phyloP scores from a whole-genome alignment of 345 rosid species.

The Camelina neglecta region DNA sequence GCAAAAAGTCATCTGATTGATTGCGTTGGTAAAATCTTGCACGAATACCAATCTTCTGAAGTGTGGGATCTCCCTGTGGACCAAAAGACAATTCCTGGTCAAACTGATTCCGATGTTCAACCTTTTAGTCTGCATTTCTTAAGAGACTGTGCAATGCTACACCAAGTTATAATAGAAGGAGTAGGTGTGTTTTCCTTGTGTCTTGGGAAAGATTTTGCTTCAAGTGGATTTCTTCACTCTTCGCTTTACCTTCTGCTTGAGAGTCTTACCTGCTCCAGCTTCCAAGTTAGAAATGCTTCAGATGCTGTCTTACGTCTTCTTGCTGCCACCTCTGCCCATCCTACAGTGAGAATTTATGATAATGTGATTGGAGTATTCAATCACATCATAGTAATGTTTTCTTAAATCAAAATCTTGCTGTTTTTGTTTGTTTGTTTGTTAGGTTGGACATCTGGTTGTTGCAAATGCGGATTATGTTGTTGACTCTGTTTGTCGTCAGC shows the following conservation, averaged over 20 bases:
- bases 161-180: constrained; percentile 78
- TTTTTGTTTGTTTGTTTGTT: constrained; percentile 36
- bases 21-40: constrained; percentile 81
- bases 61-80: constrained; percentile 86
- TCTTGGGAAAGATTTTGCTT: constrained; percentile 73
- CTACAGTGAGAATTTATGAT: constrained; percentile 57
- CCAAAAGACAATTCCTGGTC: constrained; percentile 45
- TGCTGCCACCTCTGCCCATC: constrained; percentile 61
- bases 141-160: constrained; percentile 75
- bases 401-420: constrained; percentile 14
- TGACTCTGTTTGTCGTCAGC: constrained; percentile 88
- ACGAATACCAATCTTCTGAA: constrained; percentile 85
- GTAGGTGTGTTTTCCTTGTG: constrained; percentile 77
- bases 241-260: constrained; percentile 89
- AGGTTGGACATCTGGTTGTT: constrained; percentile 91
- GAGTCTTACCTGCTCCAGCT: constrained; percentile 71
- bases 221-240: constrained; percentile 89
- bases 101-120: constrained; percentile 52
- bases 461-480: constrained; percentile 89
- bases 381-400: constrained; percentile 5
- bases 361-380: constrained; percentile 15
- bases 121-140: constrained; percentile 62
- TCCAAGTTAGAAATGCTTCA: constrained; percentile 76
- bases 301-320: constrained; percentile 79
- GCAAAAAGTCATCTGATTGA: constrained; percentile 62